Base-by-base conservation (phyloP, 148 eudicot genomes). In the Cornus florida region DNA sequence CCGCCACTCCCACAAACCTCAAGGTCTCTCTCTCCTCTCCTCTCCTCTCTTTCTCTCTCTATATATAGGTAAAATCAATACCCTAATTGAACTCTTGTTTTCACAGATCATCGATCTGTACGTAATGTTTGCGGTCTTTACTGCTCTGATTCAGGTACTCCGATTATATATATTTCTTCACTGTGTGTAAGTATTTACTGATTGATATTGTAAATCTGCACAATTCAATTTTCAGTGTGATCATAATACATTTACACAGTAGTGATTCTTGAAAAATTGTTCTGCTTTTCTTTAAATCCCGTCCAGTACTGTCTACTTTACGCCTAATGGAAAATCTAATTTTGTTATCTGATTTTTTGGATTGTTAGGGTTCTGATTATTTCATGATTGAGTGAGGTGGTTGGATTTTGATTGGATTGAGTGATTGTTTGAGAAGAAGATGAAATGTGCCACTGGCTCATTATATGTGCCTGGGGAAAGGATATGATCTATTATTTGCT, bases 31-130 rank as follows among this genome's bases (percentile, higher is more conserved):
- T 39, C 64, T 57, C 64, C 28, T 28, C 28, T 28, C 28, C 28
- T 28, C n/a, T n/a, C n/a, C n/a, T n/a, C n/a, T 57, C 17, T 14
- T 0, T 17, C 14, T 12, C 11, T 57, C 1, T 17, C 5, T 57
- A 13, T 57, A 16, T 14, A 16, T 57, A 10, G 2, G 20, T 57
- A 13, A 57, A 57, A 22, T 41, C 62, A 24, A 39, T 17, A 14
- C 62, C 71, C 41, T 60, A 59, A 79, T 20, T 3, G 31, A 19
- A 5, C 10, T 43, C n/a, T 78, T 62, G 64, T 13, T 38, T 53
- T 73, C 73, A 66, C 88, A 94, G 98, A 91, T 92, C 88, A 91
- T 94, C 72, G 98, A 94, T 86, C 85, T 91, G 71, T 94, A 94
- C 82, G 82, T 92, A 24, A 60, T 87, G 23, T 94, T 92, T 48